Evolutionary conservation across 768 basidiomycete species (phyloP).

Genomic region (Boletus bicolor): DNA sequence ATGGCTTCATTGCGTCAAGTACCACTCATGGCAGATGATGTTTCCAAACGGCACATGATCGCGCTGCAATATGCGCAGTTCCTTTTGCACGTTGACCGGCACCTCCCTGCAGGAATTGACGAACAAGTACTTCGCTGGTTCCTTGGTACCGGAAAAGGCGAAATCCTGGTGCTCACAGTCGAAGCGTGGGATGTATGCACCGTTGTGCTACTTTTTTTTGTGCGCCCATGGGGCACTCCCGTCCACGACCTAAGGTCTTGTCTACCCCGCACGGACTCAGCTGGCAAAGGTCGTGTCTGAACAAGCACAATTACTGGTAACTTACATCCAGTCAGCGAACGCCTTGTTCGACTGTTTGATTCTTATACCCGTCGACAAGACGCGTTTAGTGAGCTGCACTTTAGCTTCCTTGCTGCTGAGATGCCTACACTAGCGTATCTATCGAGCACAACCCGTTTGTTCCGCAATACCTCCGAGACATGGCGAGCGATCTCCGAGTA

Average conservation of each 20-base stretch:
- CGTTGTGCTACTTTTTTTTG: conserved; percentile 60
- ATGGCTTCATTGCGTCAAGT: conserved; percentile 72
- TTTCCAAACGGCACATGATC: conserved; percentile 44
- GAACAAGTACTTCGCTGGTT: conserved; percentile 72
- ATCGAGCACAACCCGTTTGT: conserved; percentile 62
- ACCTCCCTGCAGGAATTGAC: conserved; percentile 72
- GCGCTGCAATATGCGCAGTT: conserved; percentile 69
- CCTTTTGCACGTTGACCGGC: conserved; percentile 70
- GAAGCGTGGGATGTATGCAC: conserved; percentile 69
- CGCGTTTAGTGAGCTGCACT: conserved; percentile 65
- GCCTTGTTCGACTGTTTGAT: conserved; percentile 58
- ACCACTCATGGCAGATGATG: conserved; percentile 51
- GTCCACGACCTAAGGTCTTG: conserved; percentile 67
- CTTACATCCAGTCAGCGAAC: conserved; percentile 62
- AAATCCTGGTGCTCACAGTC: conserved; percentile 53
- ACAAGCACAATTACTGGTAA: conserved; percentile 41
- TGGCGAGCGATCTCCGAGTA: conserved; percentile 51
- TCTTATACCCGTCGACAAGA: conserved; percentile 65
- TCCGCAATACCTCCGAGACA: conserved; percentile 45
- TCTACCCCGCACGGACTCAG: conserved; percentile 78
- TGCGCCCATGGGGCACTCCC: conserved; percentile 64
- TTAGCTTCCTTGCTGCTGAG: conserved; percentile 55
- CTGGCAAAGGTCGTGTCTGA: conserved; percentile 41
- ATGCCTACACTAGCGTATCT: conserved; percentile 64
- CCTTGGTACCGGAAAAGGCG: conserved; percentile 59